These are phyloP conservation scores for Saprolegnia parasitica DNA, from an alignment of 352 stramenopile genomes.

Conservation along the genomic window DNA sequence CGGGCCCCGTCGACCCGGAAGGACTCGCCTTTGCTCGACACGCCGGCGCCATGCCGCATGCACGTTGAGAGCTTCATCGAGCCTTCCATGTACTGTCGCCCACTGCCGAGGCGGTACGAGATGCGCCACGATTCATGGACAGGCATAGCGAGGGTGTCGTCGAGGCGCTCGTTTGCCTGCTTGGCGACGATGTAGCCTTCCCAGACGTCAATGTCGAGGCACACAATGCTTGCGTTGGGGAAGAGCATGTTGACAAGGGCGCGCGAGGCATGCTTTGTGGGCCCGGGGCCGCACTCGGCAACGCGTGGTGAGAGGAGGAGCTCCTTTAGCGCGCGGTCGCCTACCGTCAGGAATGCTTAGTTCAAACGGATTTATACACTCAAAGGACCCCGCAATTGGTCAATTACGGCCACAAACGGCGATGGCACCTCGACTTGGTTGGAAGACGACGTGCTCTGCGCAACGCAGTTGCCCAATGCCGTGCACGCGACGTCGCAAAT, in stretches of 20 bases:
- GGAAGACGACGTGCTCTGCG: neutral
- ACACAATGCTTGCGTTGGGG: neutral
- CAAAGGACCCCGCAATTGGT: neutral
- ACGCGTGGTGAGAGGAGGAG: slow-evolving; percentile 14
- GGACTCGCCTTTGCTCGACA: neutral
- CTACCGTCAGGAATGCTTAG: neutral
- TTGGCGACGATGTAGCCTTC: slow-evolving; percentile 23
- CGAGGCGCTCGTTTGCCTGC: neutral
- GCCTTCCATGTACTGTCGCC: neutral
- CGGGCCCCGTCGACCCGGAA: neutral
- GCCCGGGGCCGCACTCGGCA: slow-evolving; percentile 9
- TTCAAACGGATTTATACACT: neutral
- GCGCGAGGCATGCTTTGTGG: slow-evolving; percentile 14
- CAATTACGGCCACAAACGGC: neutral
- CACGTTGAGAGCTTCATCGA: neutral
- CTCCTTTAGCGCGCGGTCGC: slow-evolving; percentile 3
- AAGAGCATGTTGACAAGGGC: slow-evolving; percentile 19
- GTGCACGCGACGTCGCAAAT: slow-evolving; percentile 19
- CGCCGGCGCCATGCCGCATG: neutral
- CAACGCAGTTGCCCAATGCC: slow-evolving; percentile 6
- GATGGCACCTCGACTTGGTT: neutral
- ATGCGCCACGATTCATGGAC: neutral
- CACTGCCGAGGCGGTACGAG: slow-evolving; percentile 11
- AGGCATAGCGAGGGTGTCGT: neutral
- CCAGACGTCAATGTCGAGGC: slow-evolving; percentile 7